phyloP scores from a whole-genome alignment of 495 filamentous ascomycete genomes.

The Xylaria venustula region DNA sequence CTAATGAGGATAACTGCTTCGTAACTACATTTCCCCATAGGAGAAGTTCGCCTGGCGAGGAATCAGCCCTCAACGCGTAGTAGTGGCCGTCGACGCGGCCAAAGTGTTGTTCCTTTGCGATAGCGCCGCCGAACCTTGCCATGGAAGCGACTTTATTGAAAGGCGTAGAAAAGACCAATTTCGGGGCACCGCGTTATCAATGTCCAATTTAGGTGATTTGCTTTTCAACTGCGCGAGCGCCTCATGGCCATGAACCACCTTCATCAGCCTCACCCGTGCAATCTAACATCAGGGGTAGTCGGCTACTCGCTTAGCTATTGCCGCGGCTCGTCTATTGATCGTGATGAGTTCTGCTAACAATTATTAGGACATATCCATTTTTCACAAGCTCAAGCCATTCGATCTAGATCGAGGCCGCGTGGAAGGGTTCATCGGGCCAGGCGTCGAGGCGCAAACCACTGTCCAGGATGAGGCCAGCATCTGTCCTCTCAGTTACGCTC shows the following conservation, averaged over 20 bases:
- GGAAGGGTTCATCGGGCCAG: neutral
- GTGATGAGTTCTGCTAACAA: neutral
- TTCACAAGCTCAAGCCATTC: neutral
- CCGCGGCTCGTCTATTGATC: neutral
- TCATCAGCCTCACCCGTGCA: constrained; percentile 7
- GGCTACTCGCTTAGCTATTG: neutral
- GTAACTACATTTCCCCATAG: constrained; percentile 1
- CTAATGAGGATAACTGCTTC: neutral
- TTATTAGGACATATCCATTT: neutral
- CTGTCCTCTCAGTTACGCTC: neutral
- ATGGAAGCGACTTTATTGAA: neutral
- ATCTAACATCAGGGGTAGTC: neutral
- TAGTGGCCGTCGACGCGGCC: neutral
- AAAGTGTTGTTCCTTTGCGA: neutral
- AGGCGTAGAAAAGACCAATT: neutral
- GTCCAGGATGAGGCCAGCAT: neutral
- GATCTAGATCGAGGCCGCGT: constrained; percentile 6
- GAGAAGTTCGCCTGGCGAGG: neutral
- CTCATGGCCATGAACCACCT: neutral
- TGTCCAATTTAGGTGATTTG: constrained; percentile 7
- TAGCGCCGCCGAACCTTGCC: neutral
- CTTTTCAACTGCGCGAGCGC: neutral
- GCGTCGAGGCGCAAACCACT: neutral
- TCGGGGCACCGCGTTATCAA: neutral
- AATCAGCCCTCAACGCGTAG: neutral